Conservation (phyloP, 768 basidiomycete genomes). For the Tremella yokohamensis region DNA sequence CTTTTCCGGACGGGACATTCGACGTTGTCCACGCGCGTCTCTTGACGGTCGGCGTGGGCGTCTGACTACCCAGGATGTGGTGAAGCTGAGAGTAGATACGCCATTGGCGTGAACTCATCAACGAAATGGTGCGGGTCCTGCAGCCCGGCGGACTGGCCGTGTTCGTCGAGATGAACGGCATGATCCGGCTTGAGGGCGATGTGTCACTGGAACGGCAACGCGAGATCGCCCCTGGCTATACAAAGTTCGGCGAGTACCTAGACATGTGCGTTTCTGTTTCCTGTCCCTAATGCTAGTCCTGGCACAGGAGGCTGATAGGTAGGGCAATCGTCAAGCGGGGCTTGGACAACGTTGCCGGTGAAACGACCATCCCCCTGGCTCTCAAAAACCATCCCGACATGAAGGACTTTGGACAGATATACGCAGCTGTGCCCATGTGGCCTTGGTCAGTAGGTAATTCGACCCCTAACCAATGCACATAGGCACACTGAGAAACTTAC, state of each 20-base stretch:
- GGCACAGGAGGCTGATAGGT: neutral
- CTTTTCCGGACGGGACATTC: conserved; percentile 19
- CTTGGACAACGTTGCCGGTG: conserved; percentile 10
- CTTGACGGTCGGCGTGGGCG: conserved; percentile 20
- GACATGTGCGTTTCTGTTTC: conserved; percentile 6
- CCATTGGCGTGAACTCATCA: conserved; percentile 11
- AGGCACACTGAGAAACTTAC: neutral
- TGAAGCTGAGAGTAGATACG: conserved; percentile 10
- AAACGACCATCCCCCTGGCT: neutral
- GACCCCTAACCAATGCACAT: neutral
- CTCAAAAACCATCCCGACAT: conserved; percentile 9
- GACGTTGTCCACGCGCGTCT: conserved; percentile 21
- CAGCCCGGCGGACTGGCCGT: conserved; percentile 17
- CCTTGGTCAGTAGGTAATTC: conserved; percentile 18
- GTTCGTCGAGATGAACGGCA: conserved; percentile 14
- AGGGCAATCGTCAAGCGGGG: conserved; percentile 12
- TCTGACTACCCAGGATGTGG: neutral
- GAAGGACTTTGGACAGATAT: conserved; percentile 5
- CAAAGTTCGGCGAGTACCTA: conserved; percentile 12
- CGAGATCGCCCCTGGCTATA: conserved; percentile 8
- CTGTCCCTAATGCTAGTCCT: neutral
- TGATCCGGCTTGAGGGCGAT: conserved; percentile 6
- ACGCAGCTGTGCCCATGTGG: conserved; percentile 18
- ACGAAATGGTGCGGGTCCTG: conserved; percentile 11
- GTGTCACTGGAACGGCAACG: conserved; percentile 7